These are phyloP conservation scores for Saccharomyces uvarum DNA, from an alignment of 1,139 yeast species.

Conservation along the genomic window DNA sequence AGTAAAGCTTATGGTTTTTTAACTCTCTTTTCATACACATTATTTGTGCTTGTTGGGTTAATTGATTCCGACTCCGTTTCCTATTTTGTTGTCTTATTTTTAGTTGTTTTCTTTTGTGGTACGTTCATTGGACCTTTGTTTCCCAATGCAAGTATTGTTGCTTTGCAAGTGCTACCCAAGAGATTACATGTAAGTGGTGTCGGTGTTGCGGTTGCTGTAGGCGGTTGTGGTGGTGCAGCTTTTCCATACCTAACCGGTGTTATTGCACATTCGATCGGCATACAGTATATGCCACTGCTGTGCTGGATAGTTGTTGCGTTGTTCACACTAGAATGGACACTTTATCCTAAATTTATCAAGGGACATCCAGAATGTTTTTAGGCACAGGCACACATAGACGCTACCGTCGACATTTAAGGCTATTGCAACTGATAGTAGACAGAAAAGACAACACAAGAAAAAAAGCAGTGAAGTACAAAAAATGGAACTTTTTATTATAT, in stretches of 20 bases:
- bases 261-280: constrained; percentile 29
- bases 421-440: neutral
- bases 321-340: constrained; percentile 31
- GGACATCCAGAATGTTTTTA: constrained; percentile 16
- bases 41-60: constrained; percentile 23
- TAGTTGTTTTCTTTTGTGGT: constrained; percentile 49
- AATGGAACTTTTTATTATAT: neutral
- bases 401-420: neutral
- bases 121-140: constrained; percentile 72
- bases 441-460: neutral
- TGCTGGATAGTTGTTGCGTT: constrained; percentile 23
- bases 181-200: constrained; percentile 59
- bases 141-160: constrained; percentile 64
- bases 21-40: constrained; percentile 15
- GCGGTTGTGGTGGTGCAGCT: constrained; percentile 75
- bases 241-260: constrained; percentile 58
- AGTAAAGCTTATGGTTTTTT: constrained; percentile 35
- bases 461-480: neutral
- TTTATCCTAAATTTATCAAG: constrained; percentile 27
- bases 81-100: constrained; percentile 28
- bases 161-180: constrained; percentile 56
- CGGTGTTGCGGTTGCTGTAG: constrained; percentile 70
- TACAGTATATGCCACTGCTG: constrained; percentile 27
- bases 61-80: constrained; percentile 13
- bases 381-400: neutral